Evolutionary conservation across 306 rosid genomes (phyloP).

Genomic region (Chamaecrista fasciculata): DNA sequence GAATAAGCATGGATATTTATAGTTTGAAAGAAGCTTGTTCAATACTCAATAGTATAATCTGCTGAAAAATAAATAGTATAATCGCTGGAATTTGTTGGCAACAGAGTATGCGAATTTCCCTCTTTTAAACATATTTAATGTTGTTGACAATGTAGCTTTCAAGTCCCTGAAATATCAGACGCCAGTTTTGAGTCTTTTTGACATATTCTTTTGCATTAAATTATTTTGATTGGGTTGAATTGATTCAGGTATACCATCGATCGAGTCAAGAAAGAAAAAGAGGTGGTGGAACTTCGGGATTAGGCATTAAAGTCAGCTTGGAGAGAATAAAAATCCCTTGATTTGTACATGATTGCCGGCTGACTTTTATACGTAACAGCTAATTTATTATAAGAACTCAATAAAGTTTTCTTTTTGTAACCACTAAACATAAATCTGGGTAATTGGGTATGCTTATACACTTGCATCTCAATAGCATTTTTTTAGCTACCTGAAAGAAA

Average conservation of each 20-base stretch:
- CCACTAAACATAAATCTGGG: slow-evolving; percentile 17
- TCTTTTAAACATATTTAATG: background rate
- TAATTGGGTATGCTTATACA: slow-evolving; percentile 5
- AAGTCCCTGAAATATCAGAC: background rate
- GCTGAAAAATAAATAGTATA: too few species aligned
- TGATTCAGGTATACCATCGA: slow-evolving; percentile 49
- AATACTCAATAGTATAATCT: too few species aligned
- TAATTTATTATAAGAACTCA: slow-evolving; percentile 10
- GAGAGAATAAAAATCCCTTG: too few species aligned
- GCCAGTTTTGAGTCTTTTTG: too few species aligned
- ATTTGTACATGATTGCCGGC: slow-evolving; percentile 15
- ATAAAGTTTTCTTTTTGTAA: slow-evolving; percentile 20
- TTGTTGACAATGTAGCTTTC: background rate
- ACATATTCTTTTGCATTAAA: background rate
- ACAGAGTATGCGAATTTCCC: background rate
- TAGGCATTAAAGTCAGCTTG: slow-evolving; percentile 41
- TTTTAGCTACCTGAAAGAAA: slow-evolving; percentile 2
- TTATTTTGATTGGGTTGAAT: slow-evolving; percentile 9
- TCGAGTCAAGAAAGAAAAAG: slow-evolving; percentile 57
- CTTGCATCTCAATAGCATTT: slow-evolving; percentile 21
- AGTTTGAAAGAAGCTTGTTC: slow-evolving; percentile 5
- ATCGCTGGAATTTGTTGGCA: background rate
- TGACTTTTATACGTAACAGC: slow-evolving; percentile 5
- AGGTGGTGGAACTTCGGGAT: slow-evolving; percentile 72
- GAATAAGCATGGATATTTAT: background rate